phyloP scores from a whole-genome alignment of 768 basidiomycete species.

The Boletus pseudo-olivaceus region DNA sequence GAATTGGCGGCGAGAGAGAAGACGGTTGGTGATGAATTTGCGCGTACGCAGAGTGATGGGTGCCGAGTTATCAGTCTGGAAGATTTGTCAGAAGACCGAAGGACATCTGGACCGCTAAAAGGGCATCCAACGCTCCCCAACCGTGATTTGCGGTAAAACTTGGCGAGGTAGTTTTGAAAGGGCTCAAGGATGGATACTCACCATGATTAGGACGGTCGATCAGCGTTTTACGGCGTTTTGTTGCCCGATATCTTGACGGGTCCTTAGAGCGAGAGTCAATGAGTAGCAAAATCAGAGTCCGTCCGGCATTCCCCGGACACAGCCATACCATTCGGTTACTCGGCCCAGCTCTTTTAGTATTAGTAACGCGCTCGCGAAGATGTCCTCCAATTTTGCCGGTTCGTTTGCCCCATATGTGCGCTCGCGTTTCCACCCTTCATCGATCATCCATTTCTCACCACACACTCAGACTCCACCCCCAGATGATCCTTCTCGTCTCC shows the following conservation, averaged over 20 bases:
- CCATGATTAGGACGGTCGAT: slow-evolving; percentile 32
- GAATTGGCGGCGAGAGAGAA: slow-evolving; percentile 94
- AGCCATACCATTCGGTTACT: slow-evolving; percentile 24
- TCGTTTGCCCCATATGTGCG: slow-evolving; percentile 63
- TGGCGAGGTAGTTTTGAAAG: not conserved
- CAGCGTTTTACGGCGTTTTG: slow-evolving; percentile 20
- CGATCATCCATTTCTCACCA: slow-evolving; percentile 2
- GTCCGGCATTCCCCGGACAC: slow-evolving; percentile 44
- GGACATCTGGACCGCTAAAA: slow-evolving; percentile 20
- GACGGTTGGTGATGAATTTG: slow-evolving; percentile 99
- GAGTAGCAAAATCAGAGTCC: slow-evolving; percentile 26
- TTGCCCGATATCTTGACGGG: slow-evolving; percentile 29
- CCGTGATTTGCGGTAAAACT: slow-evolving; percentile 6
- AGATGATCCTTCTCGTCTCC: slow-evolving; percentile 42
- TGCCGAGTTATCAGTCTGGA: slow-evolving; percentile 72
- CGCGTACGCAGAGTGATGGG: slow-evolving; percentile 95
- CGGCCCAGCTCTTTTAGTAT: too few relatives aligned
- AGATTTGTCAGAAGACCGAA: slow-evolving; percentile 14
- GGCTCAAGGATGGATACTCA: slow-evolving; percentile 26
- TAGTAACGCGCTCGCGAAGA: not conserved
- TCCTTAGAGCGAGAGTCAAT: slow-evolving; percentile 7
- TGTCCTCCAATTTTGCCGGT: slow-evolving; percentile 23
- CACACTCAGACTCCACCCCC: slow-evolving; percentile 59
- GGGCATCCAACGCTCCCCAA: slow-evolving; percentile 27
- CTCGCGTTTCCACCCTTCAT: not conserved